phyloP scores from a whole-genome alignment of 768 basidiomycete species.

The Phylloporus scabripes region DNA sequence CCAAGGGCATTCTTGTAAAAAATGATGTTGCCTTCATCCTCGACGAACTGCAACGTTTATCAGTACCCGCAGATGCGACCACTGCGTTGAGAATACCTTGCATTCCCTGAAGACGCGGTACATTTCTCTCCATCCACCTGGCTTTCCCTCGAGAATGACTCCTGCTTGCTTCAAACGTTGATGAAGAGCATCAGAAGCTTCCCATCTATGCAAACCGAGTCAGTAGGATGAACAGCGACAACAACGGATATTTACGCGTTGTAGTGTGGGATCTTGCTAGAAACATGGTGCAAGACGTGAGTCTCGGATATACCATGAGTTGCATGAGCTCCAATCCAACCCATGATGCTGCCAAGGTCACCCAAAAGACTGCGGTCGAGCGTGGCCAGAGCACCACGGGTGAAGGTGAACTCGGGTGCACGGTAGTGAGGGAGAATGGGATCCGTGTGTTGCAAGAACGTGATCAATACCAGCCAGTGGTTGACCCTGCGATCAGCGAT shows the following conservation, averaged over 20 bases:
- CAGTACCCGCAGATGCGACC: neutral
- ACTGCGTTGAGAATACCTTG: constrained; percentile 43
- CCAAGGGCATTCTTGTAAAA: constrained; percentile 90
- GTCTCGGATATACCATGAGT: constrained; percentile 95
- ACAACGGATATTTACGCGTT: constrained; percentile 46
- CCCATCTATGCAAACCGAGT: constrained; percentile 54
- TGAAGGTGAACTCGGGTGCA: constrained; percentile 83
- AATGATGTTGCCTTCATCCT: constrained; percentile 86
- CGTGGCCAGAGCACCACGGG: constrained; percentile 88
- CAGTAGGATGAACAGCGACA: neutral
- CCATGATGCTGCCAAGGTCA: constrained; percentile 73
- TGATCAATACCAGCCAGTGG: constrained; percentile 95
- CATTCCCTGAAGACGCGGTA: constrained; percentile 74
- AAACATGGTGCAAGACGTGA: constrained; percentile 88
- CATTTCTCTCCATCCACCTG: constrained; percentile 75
- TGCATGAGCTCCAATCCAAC: constrained; percentile 76
- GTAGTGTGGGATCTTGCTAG: constrained; percentile 96
- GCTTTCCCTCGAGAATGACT: constrained; percentile 61
- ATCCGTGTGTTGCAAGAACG: constrained; percentile 98
- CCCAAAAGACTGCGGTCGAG: constrained; percentile 80
- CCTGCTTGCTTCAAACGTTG: constrained; percentile 57
- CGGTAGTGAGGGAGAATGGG: constrained; percentile 93
- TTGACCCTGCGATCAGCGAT: constrained; percentile 50
- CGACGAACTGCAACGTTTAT: constrained; percentile 61
- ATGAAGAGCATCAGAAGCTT: constrained; percentile 82